Percentiles rank a stretch among this genome's conserved stretches.
Conservation (phyloP, 2,329 filamentous ascomycete species). For the Trichoderma endophyticum region DNA sequence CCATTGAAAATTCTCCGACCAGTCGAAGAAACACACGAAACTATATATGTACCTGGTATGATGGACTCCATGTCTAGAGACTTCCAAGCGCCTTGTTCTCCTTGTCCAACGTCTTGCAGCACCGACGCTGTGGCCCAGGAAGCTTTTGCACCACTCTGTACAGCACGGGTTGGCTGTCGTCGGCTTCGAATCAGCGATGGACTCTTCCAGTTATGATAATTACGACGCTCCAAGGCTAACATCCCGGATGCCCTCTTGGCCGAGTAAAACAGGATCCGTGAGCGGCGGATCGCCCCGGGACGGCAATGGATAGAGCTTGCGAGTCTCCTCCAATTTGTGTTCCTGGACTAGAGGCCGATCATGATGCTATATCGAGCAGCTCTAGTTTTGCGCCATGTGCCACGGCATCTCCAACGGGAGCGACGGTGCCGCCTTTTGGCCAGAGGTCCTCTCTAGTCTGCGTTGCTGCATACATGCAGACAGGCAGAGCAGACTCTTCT, state of each 20-base stretch:
- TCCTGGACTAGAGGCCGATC: background rate
- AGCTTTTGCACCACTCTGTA: background rate
- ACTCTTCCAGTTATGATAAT: background rate
- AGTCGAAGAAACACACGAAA: background rate
- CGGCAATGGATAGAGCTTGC: background rate
- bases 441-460: background rate
- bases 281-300: constrained; percentile 5
- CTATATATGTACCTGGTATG: background rate
- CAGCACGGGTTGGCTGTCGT: background rate
- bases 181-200: background rate
- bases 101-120: constrained; percentile 19
- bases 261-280: background rate
- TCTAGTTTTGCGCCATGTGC: background rate
- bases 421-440: background rate
- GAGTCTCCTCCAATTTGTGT: background rate
- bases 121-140: constrained; percentile 8
- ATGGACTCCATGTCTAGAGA: background rate
- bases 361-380: background rate
- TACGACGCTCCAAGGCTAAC: background rate
- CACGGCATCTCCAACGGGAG: background rate
- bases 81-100: background rate
- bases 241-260: background rate
- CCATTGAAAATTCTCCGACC: background rate
- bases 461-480: background rate
- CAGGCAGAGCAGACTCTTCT: background rate